Percentiles rank a stretch among this genome's conserved stretches.
Conservation (phyloP, 768 basidiomycete genomes). For the Favolaschia claudopus region DNA sequence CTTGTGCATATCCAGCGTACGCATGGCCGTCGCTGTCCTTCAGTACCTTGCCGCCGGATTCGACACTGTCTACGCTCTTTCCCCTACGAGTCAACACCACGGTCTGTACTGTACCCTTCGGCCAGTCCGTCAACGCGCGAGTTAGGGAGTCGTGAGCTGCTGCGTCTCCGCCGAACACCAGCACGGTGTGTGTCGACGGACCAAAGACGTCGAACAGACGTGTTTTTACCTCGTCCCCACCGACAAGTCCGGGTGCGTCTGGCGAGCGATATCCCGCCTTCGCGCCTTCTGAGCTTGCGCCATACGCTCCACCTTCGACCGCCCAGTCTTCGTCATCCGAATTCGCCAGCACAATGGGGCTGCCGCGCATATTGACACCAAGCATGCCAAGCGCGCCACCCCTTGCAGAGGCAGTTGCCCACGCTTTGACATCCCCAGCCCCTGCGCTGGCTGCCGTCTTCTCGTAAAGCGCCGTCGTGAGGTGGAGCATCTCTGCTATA, state of each 20-base stretch:
- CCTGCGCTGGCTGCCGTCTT: conserved; percentile 27
- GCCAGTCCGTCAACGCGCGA: not conserved
- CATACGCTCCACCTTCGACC: conserved; percentile 19
- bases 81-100: not conserved
- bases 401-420: too few relatives aligned
- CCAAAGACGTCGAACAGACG: conserved; percentile 38
- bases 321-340: conserved; percentile 9
- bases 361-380: conserved; percentile 53
- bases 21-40: conserved; percentile 25
- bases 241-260: conserved; percentile 38
- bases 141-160: not conserved
- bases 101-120: not conserved
- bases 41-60: not conserved
- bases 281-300: conserved; percentile 26
- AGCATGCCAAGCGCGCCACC: conserved; percentile 40
- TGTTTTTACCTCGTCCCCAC: conserved; percentile 1
- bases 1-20: conserved; percentile 20
- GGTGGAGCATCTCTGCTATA: conserved; percentile 53
- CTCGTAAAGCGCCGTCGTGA: conserved; percentile 38
- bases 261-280: conserved; percentile 45
- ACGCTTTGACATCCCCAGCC: conserved; percentile 7
- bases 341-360: conserved; percentile 46
- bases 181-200: conserved; percentile 33
- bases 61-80: not conserved
- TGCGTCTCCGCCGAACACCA: conserved; percentile 33